Conservation (phyloP, 225 moss, liverwort and hornwort species). For the Straminergon stramineum region DNA sequence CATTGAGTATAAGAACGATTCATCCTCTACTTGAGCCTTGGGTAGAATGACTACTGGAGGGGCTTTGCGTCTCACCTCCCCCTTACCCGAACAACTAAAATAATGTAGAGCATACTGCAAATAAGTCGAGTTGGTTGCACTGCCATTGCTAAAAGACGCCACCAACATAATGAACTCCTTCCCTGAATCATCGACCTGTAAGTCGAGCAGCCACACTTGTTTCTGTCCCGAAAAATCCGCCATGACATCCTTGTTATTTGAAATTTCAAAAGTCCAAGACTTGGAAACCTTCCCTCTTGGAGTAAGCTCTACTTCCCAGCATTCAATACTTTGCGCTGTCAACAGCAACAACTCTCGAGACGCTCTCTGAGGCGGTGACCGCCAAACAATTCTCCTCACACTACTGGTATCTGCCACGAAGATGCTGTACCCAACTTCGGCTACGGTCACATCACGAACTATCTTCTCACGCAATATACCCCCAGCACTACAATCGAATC, state of each 20-base stretch:
- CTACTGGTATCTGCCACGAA: constrained; percentile 56
- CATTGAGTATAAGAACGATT: constrained; percentile 72
- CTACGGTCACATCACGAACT: constrained; percentile 38
- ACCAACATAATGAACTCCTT: constrained; percentile 61
- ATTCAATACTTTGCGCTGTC: constrained; percentile 73
- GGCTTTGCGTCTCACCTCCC: constrained; percentile 46
- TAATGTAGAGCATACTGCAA: constrained; percentile 82
- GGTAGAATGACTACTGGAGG: constrained; percentile 71
- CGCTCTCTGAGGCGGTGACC: constrained; percentile 28
- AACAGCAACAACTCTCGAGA: constrained; percentile 64
- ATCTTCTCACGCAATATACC: constrained; percentile 55
- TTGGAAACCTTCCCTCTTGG: constrained; percentile 43
- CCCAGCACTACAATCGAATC: constrained; percentile 61
- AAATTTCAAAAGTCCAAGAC: constrained; percentile 72
- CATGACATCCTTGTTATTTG: constrained; percentile 51
- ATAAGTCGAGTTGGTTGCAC: constrained; percentile 41
- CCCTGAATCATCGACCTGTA: constrained; percentile 70
- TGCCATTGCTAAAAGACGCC: constrained; percentile 61
- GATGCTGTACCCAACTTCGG: constrained; percentile 43
- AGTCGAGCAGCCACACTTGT: constrained; percentile 80
- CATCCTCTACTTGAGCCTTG: constrained; percentile 82
- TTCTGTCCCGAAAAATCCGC: constrained; percentile 74
- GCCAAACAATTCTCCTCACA: constrained; percentile 75
- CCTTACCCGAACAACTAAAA: constrained; percentile 33
- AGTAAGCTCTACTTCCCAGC: constrained; percentile 74